Percentiles rank a stretch among this genome's conserved stretches.
These are phyloP conservation scores for Sherardia arvensis DNA, from an alignment of 257 asterid genomes.

Conservation along the genomic window DNA sequence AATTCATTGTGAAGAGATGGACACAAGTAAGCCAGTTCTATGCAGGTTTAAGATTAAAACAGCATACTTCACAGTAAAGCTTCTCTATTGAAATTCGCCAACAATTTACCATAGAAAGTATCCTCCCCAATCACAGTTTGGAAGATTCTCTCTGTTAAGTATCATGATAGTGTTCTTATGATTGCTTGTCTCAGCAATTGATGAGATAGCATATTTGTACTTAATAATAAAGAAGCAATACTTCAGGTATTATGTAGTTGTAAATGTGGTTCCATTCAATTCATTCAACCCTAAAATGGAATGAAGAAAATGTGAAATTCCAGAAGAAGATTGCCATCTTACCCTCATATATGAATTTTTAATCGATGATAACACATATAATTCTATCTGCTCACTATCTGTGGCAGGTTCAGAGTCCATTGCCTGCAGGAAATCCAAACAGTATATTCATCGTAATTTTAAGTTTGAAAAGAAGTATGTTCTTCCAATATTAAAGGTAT, in stretches of 20 bases:
- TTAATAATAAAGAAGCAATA: background rate
- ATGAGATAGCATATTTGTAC: background rate
- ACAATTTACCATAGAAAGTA: background rate
- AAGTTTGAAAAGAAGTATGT: background rate
- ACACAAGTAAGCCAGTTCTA: background rate
- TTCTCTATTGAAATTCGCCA: background rate
- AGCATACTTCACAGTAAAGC: background rate
- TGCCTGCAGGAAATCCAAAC: constrained; percentile 44
- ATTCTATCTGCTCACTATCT: constrained; percentile 80
- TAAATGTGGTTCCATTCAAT: background rate
- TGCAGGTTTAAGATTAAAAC: background rate
- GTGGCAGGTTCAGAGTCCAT: constrained; percentile 46
- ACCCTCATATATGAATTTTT: constrained; percentile 82
- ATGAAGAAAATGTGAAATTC: background rate
- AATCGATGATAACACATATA: constrained; percentile 66
- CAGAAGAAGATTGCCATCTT: constrained; percentile 17
- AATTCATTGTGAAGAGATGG: background rate
- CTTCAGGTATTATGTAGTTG: background rate
- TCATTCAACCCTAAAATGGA: background rate
- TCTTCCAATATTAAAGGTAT: background rate
- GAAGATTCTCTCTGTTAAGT: background rate
- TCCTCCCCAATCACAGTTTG: background rate
- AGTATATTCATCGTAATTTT: background rate
- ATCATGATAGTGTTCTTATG: background rate
- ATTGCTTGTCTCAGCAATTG: background rate